Evolutionary conservation across 192 early-diverging fungal genomes (phyloP).

Genomic region (Coemansia sp.): DNA sequence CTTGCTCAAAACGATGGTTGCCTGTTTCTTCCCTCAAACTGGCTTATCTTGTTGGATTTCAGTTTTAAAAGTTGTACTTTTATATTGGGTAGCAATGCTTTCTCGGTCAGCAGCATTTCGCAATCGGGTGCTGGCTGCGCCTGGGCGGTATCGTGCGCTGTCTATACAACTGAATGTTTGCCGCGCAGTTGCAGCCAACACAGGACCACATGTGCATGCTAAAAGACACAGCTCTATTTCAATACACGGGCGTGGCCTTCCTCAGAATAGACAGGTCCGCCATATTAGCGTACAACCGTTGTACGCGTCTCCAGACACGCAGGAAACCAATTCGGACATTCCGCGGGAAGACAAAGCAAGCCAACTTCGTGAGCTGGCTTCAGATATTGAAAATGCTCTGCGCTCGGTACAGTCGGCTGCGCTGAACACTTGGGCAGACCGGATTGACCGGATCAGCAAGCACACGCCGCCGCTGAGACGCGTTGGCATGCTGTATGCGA

Average conservation of each 20-base stretch:
- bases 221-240: background rate
- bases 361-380: conserved; percentile 25
- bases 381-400: conserved; percentile 14
- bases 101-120: background rate
- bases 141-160: background rate
- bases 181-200: background rate
- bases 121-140: background rate
- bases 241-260: background rate
- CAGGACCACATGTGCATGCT: background rate
- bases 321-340: conserved; percentile 2
- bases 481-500: conserved; percentile 21
- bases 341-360: background rate
- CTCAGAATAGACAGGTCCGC: conserved; percentile 3
- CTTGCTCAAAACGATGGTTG: background rate
- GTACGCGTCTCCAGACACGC: background rate
- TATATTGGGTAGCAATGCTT: conserved; percentile 3
- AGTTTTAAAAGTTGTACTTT: background rate
- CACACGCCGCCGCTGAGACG: background rate
- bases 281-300: conserved; percentile 20
- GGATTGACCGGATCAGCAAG: conserved; percentile 9
- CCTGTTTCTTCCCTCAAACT: background rate
- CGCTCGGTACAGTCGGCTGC: conserved; percentile 4
- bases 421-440: conserved; percentile 24
- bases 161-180: background rate
- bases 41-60: background rate